Evolutionary conservation across 345 rosid genomes (phyloP).

Genomic region (Excoecaria agallocha): DNA sequence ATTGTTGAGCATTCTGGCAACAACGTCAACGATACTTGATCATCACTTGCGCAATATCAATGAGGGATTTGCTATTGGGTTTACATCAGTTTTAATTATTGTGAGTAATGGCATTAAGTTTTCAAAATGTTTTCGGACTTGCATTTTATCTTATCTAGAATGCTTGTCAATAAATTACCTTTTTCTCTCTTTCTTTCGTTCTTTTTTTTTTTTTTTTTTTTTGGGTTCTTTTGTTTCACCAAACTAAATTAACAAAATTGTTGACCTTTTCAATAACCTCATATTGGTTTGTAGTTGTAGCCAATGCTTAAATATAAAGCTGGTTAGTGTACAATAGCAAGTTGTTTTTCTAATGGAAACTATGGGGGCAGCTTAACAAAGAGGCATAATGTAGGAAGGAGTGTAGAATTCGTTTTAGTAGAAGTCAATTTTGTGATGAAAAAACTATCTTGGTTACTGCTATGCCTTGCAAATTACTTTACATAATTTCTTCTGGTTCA

Average conservation of each 20-base stretch:
- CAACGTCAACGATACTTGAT: constrained; percentile 77
- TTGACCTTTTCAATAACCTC: too few relatives aligned
- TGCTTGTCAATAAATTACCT: too few relatives aligned
- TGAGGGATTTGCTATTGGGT: constrained; percentile 79
- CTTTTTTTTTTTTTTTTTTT: too few relatives aligned
- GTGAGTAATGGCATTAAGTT: constrained; percentile 40
- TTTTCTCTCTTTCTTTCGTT: too few relatives aligned
- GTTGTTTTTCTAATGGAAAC: neutral
- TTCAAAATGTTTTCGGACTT: constrained; percentile 5
- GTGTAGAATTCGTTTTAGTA: neutral
- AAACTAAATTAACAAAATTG: too few relatives aligned
- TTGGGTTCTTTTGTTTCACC: too few relatives aligned
- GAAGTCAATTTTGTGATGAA: neutral
- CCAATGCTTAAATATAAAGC: too few relatives aligned
- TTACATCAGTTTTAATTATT: constrained; percentile 83
- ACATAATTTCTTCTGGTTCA: constrained; percentile 23
- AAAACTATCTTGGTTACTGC: too few relatives aligned
- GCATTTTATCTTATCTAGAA: neutral
- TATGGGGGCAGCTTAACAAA: neutral
- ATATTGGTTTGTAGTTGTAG: too few relatives aligned
- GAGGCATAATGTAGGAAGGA: neutral
- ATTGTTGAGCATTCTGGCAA: constrained; percentile 78
- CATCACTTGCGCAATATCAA: constrained; percentile 75
- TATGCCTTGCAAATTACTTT: neutral
- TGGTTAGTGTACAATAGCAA: neutral